phyloP scores from a whole-genome alignment of 108 stramenopile genomes.

The Conticribra weissflogii region DNA sequence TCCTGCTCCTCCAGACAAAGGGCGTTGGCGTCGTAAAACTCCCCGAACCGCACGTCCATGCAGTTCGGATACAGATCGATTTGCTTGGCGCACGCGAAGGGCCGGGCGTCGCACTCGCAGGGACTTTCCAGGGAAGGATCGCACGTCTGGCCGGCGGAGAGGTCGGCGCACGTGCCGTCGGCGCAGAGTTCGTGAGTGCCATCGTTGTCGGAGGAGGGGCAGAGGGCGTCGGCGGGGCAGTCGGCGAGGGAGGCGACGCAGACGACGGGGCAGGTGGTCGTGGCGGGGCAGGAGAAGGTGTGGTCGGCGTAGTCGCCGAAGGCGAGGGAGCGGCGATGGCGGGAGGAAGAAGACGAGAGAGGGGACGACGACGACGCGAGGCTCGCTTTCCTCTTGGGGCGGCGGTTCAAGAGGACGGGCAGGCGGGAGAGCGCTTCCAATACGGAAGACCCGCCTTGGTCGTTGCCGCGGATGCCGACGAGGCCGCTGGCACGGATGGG shows the following conservation, averaged over 20 bases:
- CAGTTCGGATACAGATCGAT: constrained; percentile 32
- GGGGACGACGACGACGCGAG: too few species aligned
- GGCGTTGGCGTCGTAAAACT: constrained; percentile 22
- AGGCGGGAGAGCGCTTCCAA: too few species aligned
- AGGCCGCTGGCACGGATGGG: too few species aligned
- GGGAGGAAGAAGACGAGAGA: too few species aligned
- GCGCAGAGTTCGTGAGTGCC: constrained; percentile 20
- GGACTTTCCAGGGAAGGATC: not conserved
- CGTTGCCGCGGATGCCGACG: too few species aligned
- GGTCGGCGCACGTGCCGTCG: constrained; percentile 49
- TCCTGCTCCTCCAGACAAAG: constrained; percentile 32
- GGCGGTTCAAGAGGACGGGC: too few species aligned
- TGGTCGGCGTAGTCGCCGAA: constrained; percentile 58
- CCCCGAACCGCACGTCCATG: constrained; percentile 8
- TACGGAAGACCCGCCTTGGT: too few species aligned
- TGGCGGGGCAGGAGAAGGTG: constrained; percentile 55
- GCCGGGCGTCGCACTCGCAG: not conserved
- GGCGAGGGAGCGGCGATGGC: too few species aligned
- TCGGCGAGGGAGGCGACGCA: constrained; percentile 49
- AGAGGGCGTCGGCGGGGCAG: constrained; percentile 45
- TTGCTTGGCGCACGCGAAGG: constrained; percentile 22
- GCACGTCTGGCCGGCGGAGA: constrained; percentile 5
- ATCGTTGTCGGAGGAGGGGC: constrained; percentile 1
- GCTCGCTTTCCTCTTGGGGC: too few species aligned
- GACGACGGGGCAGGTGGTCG: constrained; percentile 52